These are phyloP conservation scores for Cyberlindnera subsufficiens DNA, from an alignment of 805 yeast species.

Conservation along the genomic window DNA sequence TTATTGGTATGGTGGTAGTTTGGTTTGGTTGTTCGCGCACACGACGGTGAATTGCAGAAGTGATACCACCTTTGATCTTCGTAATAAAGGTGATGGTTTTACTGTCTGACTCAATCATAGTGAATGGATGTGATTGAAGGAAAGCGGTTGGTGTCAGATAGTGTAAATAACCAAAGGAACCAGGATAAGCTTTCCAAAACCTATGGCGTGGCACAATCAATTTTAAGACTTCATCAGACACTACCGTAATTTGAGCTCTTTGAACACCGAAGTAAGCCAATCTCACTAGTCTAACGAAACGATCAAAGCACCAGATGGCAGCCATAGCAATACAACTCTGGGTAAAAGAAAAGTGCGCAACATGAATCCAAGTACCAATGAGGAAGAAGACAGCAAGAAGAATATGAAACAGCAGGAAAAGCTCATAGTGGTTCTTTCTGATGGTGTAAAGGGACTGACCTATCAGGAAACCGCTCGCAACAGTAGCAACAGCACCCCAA, in stretches of 20 bases:
- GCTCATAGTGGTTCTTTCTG: constrained; percentile 54
- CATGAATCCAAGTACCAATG: constrained; percentile 54
- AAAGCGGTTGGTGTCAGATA: constrained; percentile 45
- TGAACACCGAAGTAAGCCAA: constrained; percentile 20
- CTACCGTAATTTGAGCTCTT: constrained; percentile 17
- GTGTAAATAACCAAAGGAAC: constrained; percentile 53
- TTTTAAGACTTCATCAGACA: constrained; percentile 39
- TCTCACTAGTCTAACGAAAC: constrained; percentile 35
- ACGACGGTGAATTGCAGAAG: constrained; percentile 23
- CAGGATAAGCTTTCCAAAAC: constrained; percentile 47
- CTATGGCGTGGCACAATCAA: constrained; percentile 36
- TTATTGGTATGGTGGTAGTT: constrained; percentile 27
- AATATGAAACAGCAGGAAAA: constrained; percentile 52
- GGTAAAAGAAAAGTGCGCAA: constrained; percentile 41
- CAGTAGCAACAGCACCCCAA: constrained; percentile 17
- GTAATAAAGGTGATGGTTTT: constrained; percentile 38
- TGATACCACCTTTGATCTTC: constrained; percentile 51
- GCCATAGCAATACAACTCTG: constrained; percentile 31
- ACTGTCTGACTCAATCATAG: constrained; percentile 39
- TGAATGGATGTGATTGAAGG: constrained; percentile 77
- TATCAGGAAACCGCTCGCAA: constrained; percentile 6
- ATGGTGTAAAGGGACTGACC: constrained; percentile 30
- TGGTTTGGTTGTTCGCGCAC: constrained; percentile 23
- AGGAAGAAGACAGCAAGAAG: constrained; percentile 47
- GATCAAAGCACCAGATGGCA: constrained; percentile 46